These are phyloP conservation scores for Erythrophleum ivorense DNA, from an alignment of 331 rosid species.

Conservation along the genomic window DNA sequence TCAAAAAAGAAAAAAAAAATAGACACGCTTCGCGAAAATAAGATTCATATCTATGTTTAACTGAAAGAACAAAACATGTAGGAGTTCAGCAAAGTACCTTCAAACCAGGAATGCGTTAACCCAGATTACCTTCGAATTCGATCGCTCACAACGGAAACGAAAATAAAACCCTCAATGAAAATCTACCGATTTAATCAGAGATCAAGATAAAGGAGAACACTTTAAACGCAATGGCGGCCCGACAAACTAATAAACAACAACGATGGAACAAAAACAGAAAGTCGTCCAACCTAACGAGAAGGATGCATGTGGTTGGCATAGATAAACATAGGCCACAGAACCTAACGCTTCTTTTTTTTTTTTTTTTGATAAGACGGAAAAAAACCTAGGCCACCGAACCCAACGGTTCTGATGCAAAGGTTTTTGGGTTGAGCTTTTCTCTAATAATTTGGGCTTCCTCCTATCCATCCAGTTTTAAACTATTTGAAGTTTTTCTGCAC, in stretches of 20 bases:
- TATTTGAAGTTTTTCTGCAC: too few species aligned
- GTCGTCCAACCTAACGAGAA: neutral
- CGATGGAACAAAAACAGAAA: neutral
- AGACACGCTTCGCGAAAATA: neutral
- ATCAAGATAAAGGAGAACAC: neutral
- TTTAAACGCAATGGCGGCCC: neutral
- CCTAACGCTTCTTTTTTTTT: neutral
- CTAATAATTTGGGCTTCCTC: too few species aligned
- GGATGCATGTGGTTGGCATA: neutral
- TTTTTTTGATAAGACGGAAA: too few species aligned
- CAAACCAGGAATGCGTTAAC: neutral
- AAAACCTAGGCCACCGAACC: neutral
- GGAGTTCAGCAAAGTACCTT: neutral
- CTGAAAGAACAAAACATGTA: neutral
- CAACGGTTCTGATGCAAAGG: neutral
- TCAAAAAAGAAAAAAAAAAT: neutral
- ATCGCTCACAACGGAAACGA: neutral
- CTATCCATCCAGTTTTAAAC: too few species aligned
- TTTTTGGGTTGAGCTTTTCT: too few species aligned
- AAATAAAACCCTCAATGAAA: neutral
- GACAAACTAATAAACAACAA: too few species aligned
- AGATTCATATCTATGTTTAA: neutral
- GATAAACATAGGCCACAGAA: too few species aligned
- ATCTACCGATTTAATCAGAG: neutral
- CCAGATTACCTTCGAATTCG: neutral